These are phyloP conservation scores for Monilinia fructicola DNA, from an alignment of 2,329 filamentous ascomycete genomes.

Conservation along the genomic window DNA sequence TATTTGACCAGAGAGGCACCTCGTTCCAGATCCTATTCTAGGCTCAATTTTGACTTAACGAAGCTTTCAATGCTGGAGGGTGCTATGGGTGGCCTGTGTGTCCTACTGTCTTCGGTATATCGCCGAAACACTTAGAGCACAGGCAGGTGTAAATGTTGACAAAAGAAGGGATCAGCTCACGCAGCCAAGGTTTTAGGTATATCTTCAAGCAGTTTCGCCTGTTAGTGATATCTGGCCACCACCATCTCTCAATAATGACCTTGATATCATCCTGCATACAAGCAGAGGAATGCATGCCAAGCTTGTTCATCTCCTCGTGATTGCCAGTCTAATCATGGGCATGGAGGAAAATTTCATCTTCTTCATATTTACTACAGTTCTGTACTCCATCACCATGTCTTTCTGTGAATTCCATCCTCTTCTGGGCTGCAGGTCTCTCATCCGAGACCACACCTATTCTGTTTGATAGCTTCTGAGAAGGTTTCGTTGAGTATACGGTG, in stretches of 20 bases:
- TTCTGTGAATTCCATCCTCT: no score
- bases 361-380: no score
- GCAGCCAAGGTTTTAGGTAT: background rate
- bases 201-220: background rate
- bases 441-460: no score
- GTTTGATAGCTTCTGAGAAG: no score
- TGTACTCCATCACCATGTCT: no score
- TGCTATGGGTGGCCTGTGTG: background rate
- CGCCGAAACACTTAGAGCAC: no score
- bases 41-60: background rate
- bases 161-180: conserved; percentile 13
- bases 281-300: no score
- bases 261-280: background rate
- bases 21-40: background rate
- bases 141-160: background rate
- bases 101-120: background rate
- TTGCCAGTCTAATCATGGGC: no score
- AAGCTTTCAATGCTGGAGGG: background rate
- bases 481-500: no score
- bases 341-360: no score
- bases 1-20: background rate
- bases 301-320: no score
- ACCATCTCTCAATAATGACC: background rate
- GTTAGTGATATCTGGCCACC: background rate
- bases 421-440: no score